Evolutionary conservation across 2,329 filamentous ascomycete genomes (phyloP).

Genomic region (Curvularia spicifera): DNA sequence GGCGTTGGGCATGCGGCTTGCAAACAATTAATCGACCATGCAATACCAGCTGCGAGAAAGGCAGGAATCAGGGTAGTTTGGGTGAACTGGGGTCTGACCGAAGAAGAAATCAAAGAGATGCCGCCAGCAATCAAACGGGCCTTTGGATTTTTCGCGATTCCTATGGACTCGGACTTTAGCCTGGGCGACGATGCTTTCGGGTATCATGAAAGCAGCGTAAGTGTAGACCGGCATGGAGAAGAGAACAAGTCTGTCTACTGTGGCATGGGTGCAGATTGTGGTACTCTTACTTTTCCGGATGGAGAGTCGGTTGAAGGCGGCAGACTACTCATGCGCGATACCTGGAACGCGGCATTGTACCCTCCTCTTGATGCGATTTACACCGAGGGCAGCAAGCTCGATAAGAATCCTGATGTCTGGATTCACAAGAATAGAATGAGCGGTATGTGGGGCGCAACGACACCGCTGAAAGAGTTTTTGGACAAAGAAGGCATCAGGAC

Average conservation of each 20-base stretch:
- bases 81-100: constrained; percentile 53
- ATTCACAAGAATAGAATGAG: constrained; percentile 54
- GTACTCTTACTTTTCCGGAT: constrained; percentile 25
- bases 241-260: constrained; percentile 27
- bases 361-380: constrained; percentile 47
- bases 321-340: constrained; percentile 47
- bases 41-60: constrained; percentile 50
- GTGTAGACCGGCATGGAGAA: constrained; percentile 44
- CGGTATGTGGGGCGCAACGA: constrained; percentile 48
- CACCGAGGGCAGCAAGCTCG: constrained; percentile 23
- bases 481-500: constrained; percentile 50
- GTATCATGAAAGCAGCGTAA: constrained; percentile 23
- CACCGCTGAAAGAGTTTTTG: constrained; percentile 47
- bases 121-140: constrained; percentile 49
- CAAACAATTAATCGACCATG: constrained; percentile 40
- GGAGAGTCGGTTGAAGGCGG: constrained; percentile 43
- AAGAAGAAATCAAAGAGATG: constrained; percentile 46
- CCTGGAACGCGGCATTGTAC: constrained; percentile 53
- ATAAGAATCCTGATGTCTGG: constrained; percentile 32
- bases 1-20: constrained; percentile 37
- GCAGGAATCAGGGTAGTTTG: constrained; percentile 50
- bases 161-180: constrained; percentile 23
- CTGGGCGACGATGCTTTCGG: constrained; percentile 10
- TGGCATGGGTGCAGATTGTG: constrained; percentile 46
- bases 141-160: constrained; percentile 42